phyloP scores from a whole-genome alignment of 768 basidiomycete species.

The Agrocybe chaxingu region DNA sequence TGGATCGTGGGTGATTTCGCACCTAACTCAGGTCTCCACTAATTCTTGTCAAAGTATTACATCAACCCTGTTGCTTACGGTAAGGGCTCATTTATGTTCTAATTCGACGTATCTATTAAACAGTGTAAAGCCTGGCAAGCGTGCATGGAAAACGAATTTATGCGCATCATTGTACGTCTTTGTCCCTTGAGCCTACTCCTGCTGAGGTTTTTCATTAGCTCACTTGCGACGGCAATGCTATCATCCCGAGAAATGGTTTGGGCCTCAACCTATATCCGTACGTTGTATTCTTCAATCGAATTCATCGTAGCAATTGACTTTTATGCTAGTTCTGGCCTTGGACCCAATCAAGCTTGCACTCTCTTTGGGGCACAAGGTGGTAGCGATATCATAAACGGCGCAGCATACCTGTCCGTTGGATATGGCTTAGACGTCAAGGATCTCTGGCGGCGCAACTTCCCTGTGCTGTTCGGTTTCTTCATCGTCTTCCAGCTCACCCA shows the following conservation, averaged over 20 bases:
- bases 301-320: not conserved
- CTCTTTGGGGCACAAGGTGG: conserved; percentile 65
- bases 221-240: conserved; percentile 59
- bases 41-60: conserved; percentile 49
- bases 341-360: conserved; percentile 76
- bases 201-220: conserved; percentile 36
- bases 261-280: conserved; percentile 61
- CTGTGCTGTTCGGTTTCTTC: conserved; percentile 70
- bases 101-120: not conserved
- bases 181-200: conserved; percentile 2
- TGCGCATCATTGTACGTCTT: conserved; percentile 55
- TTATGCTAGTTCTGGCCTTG: conserved; percentile 39
- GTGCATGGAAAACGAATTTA: conserved; percentile 85
- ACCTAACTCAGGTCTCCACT: not conserved
- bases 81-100: conserved; percentile 18
- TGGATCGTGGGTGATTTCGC: conserved; percentile 61
- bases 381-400: conserved; percentile 51
- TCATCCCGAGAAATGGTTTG: conserved; percentile 63
- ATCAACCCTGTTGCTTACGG: conserved; percentile 76
- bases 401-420: conserved; percentile 55
- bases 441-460: conserved; percentile 66
- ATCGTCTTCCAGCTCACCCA: conserved; percentile 69
- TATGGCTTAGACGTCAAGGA: conserved; percentile 48
- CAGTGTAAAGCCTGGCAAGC: conserved; percentile 58
- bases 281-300: conserved; percentile 19